phyloP scores from a whole-genome alignment of 805 yeast species.

The Candida ipomoeae region DNA sequence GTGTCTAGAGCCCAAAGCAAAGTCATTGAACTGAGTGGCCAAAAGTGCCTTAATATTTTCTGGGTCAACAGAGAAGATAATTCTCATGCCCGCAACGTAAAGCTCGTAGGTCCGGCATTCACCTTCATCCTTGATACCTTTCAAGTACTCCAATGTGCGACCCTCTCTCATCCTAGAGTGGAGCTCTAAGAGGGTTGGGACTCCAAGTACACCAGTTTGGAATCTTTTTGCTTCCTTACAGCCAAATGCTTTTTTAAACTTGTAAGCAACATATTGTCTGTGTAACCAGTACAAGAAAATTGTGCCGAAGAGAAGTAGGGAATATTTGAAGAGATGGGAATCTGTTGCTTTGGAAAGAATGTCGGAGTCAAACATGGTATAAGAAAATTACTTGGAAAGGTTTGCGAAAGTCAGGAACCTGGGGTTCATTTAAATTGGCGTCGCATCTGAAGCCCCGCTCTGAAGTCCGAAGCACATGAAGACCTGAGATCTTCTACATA shows the following conservation, averaged over 20 bases:
- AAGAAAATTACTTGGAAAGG: neutral
- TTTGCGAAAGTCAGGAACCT: neutral
- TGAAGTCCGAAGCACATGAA: slow-evolving; percentile 2
- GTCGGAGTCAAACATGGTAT: neutral
- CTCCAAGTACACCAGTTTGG: slow-evolving; percentile 9
- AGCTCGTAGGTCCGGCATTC: slow-evolving; percentile 6
- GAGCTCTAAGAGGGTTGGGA: slow-evolving; percentile 7
- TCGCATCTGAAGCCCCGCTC: slow-evolving; percentile 1
- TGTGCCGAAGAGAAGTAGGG: slow-evolving; percentile 8
- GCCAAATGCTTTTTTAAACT: slow-evolving; percentile 12
- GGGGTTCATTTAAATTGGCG: neutral
- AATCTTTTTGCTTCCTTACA: slow-evolving; percentile 7
- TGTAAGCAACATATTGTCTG: slow-evolving; percentile 9
- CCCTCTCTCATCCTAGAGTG: slow-evolving; percentile 11
- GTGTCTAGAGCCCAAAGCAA: slow-evolving; percentile 37
- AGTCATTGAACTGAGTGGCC: slow-evolving; percentile 41
- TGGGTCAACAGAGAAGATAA: slow-evolving; percentile 33
- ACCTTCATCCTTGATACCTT: neutral
- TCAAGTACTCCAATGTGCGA: slow-evolving; percentile 12
- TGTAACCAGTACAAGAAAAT: slow-evolving; percentile 11
- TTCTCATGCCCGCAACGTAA: slow-evolving; percentile 18
- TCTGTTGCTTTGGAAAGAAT: neutral
- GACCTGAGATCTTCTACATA: neutral
- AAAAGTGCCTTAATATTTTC: slow-evolving; percentile 41
- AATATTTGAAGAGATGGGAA: slow-evolving; percentile 9